Percentiles rank a stretch among this genome's conserved stretches.
phyloP scores from a whole-genome alignment of 108 stramenopile genomes.

The Parietichytrium sp. region DNA sequence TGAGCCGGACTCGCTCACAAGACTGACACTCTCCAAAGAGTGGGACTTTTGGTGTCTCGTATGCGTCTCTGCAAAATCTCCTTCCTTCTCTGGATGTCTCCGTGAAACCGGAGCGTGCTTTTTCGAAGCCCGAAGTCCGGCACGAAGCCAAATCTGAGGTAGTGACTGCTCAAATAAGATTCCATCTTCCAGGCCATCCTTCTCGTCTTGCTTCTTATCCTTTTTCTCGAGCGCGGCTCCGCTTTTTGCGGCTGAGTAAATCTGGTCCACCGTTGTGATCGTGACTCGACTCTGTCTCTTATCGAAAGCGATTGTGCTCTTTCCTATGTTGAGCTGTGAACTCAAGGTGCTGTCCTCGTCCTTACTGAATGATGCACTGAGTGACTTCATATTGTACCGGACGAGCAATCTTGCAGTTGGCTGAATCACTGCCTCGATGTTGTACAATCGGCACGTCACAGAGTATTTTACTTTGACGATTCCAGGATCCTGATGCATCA shows the following conservation, averaged over 20 bases:
- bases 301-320: neutral
- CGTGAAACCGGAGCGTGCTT: neutral
- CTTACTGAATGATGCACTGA: neutral
- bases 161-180: slow-evolving; percentile 32
- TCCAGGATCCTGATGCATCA: neutral
- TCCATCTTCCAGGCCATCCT: too few relatives aligned
- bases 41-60: slow-evolving; percentile 2
- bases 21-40: neutral
- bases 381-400: neutral
- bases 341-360: neutral
- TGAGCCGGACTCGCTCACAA: neutral
- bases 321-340: neutral
- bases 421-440: neutral
- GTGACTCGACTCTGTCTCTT: neutral
- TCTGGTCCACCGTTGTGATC: too few relatives aligned
- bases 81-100: neutral
- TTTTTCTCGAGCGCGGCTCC: too few relatives aligned
- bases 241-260: too few relatives aligned
- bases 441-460: neutral
- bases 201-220: too few relatives aligned
- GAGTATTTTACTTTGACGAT: neutral
- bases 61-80: neutral
- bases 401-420: neutral
- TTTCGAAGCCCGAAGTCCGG: neutral
- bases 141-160: neutral